These are phyloP conservation scores for Papiliotrema terrestris DNA, from an alignment of 1,284 basidiomycete genomes.

Conservation along the genomic window DNA sequence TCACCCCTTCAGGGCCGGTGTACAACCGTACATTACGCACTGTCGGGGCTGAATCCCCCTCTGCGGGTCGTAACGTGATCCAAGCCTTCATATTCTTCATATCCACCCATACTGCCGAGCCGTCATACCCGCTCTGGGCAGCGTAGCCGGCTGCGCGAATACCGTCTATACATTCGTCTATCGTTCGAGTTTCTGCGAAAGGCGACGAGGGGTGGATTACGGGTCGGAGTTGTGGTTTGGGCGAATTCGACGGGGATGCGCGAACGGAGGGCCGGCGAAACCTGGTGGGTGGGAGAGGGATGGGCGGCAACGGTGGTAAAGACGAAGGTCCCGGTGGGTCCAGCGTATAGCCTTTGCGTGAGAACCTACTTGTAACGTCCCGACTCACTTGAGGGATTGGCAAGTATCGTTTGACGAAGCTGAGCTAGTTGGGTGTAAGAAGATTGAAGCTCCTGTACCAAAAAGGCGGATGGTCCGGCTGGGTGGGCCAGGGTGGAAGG, in stretches of 20 bases:
- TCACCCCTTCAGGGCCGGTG: neutral
- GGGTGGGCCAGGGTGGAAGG: neutral
- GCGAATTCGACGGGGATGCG: neutral
- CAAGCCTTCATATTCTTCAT: neutral
- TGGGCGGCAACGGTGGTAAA: conserved; percentile 10
- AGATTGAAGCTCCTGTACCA: conserved; percentile 3
- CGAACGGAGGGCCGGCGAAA: neutral
- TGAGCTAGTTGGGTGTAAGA: neutral
- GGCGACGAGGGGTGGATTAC: neutral
- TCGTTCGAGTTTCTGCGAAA: neutral
- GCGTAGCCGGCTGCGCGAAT: neutral
- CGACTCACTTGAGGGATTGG: neutral
- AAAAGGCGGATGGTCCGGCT: neutral
- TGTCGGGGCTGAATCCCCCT: neutral
- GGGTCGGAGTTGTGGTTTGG: neutral
- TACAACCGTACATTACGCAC: neutral
- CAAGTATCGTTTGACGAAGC: conserved; percentile 1
- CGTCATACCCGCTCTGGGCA: neutral
- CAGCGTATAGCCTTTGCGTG: conserved; percentile 2
- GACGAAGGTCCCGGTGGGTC: conserved; percentile 4
- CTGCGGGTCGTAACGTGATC: neutral
- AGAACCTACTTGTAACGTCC: neutral
- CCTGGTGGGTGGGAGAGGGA: conserved; percentile 5
- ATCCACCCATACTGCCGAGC: neutral
- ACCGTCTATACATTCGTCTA: neutral